Evolutionary conservation across 352 stramenopile genomes (phyloP), one percentile per base, ranked within the genome.

Genomic region (Pythium aphanidermatum): DNA sequence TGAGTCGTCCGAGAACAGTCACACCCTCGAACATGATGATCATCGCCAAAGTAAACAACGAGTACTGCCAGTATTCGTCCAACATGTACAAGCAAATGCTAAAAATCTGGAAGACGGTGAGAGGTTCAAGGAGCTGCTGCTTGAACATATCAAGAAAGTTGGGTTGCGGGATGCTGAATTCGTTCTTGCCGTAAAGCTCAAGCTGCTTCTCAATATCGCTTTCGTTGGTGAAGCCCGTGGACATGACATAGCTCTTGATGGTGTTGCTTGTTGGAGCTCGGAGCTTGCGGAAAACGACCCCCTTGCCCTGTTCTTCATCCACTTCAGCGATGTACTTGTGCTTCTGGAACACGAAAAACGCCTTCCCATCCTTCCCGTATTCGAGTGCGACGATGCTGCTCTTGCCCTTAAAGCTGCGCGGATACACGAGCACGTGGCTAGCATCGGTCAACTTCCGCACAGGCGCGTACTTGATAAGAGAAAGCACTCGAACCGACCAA

Each of bases 41-140:
- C 75, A 98, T 98, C 31, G 82, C 73, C 10, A 99, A 74, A 34
- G 96, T 99, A 55, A 99, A 99, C n/a, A 99, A 70, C 24, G 92
- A 96, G 74, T 99, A 99, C 68, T 99, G 95, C 95, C 96, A 99
- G 76, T 99, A 99, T 65, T 99, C 97, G 70, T 99, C 97, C 12
- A 99, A 74, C 71, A 92, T 97, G 86, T 98, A 99, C 19, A 99
- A 69, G 20, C 95, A 76, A 14, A 99, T 95, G 60, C 95, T 99
- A 39, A 99, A 96, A 40, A 99, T 76, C 81, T 99, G 97, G 66
- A 99, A 99, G 1, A 99, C 78, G 46, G 98, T 99, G 32, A 99
- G 92, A 14, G 97, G 97, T 55, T 97, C 95, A 10, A 99, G 65
- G 16, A 98, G 58, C 70, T 99, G 97, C 69, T 99, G 91, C 55